Evolutionary conservation across 164 flowering plant genomes (phyloP), one percentile per base, ranked within the genome.

Genomic region (Santalum album): DNA sequence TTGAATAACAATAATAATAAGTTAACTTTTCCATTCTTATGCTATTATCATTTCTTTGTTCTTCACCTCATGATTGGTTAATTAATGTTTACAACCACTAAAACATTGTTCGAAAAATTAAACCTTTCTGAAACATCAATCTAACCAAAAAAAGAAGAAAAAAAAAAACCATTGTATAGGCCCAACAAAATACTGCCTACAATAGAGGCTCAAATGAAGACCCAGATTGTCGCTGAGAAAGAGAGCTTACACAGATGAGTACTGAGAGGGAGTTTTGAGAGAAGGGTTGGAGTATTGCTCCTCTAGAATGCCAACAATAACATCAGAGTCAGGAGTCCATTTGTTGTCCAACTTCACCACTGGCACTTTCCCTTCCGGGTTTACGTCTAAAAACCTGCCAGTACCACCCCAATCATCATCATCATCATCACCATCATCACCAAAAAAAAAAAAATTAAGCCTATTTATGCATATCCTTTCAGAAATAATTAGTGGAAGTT

Each of bases 341-440:
- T 82, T 73, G 21, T 71, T 90, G 20, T 77, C 94, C 38, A 72
- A 48, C 66, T 86, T 90, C 48, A 78, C 32, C 59, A 86, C 75
- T 0, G 98, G 98, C 40, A 87, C 95, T 51, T 85, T 87, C 53
- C 96, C 98, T 67, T 80, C 86, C 35, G 98, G 92, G 44, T 68
- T 85, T 54, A 67, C 72, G 29, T 82, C 84, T 77, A 75, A 57
- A 66, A 89, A 81, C 97, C 95, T 84, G 65, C 26, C 40, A 56
- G n/a, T n/a, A n/a, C n/a, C n/a, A n/a, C n/a, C n/a, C 2, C 56
- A 64, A 50, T 1, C 29, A 34, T 9, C 26, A 48, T 32, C 12
- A 6, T 32, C 36, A 32, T 6, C 36, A 39, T 15, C 58, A 50
- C 11, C 25, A 27, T 49, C 18, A n/a, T n/a, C n/a, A n/a, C n/a